These are phyloP conservation scores for Cymbopogon flexuosus DNA, from an alignment of 202 grass and related monocot species.

Conservation along the genomic window DNA sequence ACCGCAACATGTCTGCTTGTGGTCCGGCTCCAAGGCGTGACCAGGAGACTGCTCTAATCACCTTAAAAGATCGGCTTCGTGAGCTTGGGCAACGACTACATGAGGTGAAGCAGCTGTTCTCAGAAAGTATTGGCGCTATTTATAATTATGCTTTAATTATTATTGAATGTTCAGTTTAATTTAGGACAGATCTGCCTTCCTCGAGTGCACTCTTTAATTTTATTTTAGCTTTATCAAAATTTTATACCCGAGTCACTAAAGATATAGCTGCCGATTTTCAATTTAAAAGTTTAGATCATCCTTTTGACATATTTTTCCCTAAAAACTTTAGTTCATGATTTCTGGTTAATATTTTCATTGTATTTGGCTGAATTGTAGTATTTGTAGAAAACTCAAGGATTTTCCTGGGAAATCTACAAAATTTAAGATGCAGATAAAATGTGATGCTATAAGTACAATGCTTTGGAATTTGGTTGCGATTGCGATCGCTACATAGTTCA, in stretches of 20 bases:
- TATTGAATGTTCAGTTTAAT: neutral
- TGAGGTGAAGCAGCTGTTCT: constrained; percentile 54
- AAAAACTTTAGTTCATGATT: neutral
- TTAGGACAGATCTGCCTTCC: neutral
- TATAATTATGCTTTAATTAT: neutral
- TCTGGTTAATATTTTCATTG: neutral
- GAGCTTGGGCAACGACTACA: constrained; percentile 55
- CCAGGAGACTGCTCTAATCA: constrained; percentile 45
- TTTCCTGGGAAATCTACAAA: neutral
- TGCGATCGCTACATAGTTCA: neutral
- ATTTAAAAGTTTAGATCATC: constrained; percentile 4
- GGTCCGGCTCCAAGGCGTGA: constrained; percentile 43
- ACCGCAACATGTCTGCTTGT: constrained; percentile 41
- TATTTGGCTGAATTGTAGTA: neutral
- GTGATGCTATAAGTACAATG: neutral
- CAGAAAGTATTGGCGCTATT: neutral
- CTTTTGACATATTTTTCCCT: neutral
- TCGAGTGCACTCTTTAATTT: neutral
- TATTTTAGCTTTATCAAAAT: neutral
- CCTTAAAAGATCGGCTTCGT: constrained; percentile 57
- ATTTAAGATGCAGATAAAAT: neutral
- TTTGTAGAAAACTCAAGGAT: neutral
- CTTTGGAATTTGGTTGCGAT: constrained; percentile 8
- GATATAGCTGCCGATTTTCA: neutral
- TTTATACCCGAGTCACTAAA: neutral